A percentile compares a stretch with the other conserved stretches of the same genome.
phyloP scores from a whole-genome alignment of 1,284 basidiomycete genomes.

The Ceratobasidium sp. region DNA sequence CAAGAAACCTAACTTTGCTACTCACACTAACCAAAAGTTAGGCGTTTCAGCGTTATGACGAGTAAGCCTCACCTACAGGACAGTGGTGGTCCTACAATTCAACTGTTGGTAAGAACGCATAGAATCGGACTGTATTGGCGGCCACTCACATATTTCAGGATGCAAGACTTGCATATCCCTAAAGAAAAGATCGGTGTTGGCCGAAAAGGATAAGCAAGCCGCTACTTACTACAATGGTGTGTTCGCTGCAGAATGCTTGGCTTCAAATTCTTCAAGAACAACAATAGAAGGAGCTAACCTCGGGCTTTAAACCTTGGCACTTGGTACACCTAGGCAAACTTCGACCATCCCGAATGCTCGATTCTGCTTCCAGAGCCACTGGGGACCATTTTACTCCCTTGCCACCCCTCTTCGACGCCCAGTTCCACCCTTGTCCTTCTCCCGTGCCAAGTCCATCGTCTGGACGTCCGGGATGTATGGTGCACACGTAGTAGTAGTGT shows the following conservation, averaged over 20 bases:
- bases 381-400: conserved; percentile 45
- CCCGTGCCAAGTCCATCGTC: conserved; percentile 56
- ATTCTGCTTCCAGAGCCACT: conserved; percentile 11
- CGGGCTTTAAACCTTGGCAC: conserved; percentile 79
- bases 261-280: conserved; percentile 1
- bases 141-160: conserved; percentile 76
- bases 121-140: neutral
- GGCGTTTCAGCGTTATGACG: conserved; percentile 28
- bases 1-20: conserved; percentile 30
- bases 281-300: conserved; percentile 64
- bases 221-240: conserved; percentile 84
- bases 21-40: conserved; percentile 43
- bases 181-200: neutral
- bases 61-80: conserved; percentile 66
- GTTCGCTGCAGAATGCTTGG: conserved; percentile 68
- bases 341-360: conserved; percentile 37
- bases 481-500: conserved; percentile 88
- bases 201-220: neutral
- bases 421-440: conserved; percentile 60
- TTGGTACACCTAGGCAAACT: conserved; percentile 70
- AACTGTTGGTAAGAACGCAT: neutral
- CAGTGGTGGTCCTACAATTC: conserved; percentile 82
- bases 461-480: conserved; percentile 77
- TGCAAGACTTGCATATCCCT: conserved; percentile 85
- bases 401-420: conserved; percentile 61